Evolutionary conservation across 2,329 filamentous ascomycete species (phyloP).

Genomic region (Colletotrichum karsti): DNA sequence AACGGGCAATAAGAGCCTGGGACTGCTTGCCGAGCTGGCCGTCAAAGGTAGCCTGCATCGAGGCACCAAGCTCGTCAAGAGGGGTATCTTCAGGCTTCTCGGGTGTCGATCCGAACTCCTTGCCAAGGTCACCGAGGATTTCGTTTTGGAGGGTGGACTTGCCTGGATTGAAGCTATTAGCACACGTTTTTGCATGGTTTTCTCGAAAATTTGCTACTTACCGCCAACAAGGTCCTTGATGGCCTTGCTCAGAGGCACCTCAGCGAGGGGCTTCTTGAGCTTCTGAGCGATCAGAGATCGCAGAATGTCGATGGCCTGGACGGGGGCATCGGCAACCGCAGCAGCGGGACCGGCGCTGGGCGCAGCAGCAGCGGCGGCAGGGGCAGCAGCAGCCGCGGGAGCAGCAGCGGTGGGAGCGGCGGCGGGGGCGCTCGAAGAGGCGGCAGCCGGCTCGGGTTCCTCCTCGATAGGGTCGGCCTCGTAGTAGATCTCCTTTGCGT

Average conservation of each 20-base stretch:
- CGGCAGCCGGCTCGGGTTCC: constrained; percentile 73
- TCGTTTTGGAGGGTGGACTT: constrained; percentile 99
- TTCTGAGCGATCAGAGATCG: constrained; percentile 94
- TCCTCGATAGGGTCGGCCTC: constrained; percentile 96
- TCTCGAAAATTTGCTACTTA: constrained; percentile 55
- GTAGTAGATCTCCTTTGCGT: constrained; percentile 99
- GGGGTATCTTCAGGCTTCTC: constrained; percentile 99
- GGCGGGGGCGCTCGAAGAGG: constrained; percentile 56
- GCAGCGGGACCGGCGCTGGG: constrained; percentile 86
- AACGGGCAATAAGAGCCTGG: constrained; percentile 87
- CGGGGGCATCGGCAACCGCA: constrained; percentile 84
- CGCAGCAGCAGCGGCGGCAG: constrained; percentile 65
- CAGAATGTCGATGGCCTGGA: constrained; percentile 89
- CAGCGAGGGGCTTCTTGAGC: constrained; percentile 90
- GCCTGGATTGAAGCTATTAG: constrained; percentile 59
- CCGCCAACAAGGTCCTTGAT: constrained; percentile 99
- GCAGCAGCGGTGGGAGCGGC: constrained; percentile 62
- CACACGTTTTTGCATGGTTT: too few relatives aligned
- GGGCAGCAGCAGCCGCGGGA: constrained; percentile 62
- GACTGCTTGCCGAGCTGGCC: constrained; percentile 98
- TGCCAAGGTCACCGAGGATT: constrained; percentile 95
- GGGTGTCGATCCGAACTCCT: constrained; percentile 97
- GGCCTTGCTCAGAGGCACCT: constrained; percentile 93
- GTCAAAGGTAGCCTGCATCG: constrained; percentile 99
- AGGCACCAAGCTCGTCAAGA: constrained; percentile 90